Evolutionary conservation across 2,329 filamentous ascomycete genomes (phyloP).

Genomic region (Xylaria sp.): DNA sequence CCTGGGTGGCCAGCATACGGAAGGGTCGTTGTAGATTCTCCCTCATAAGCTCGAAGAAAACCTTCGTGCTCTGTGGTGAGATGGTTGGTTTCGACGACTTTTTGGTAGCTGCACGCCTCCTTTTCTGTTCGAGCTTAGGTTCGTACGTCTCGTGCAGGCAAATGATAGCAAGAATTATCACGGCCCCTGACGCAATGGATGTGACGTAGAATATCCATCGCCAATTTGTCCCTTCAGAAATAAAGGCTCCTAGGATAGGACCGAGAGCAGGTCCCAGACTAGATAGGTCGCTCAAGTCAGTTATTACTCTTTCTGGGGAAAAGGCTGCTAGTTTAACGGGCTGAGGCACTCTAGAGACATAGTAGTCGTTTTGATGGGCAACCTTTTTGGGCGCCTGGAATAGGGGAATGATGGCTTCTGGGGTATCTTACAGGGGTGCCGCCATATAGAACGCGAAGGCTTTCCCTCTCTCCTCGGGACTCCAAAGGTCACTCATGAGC

Average conservation of each 20-base stretch:
- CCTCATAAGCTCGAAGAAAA: not conserved
- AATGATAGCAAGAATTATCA: slow-evolving; percentile 62
- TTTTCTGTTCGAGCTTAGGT: slow-evolving; percentile 51
- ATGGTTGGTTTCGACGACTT: not conserved
- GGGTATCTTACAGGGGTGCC: too few species aligned
- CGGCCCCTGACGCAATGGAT: slow-evolving; percentile 59
- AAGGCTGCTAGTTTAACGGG: too few species aligned
- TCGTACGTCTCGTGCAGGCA: slow-evolving; percentile 69
- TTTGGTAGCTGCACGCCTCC: not conserved
- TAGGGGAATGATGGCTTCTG: too few species aligned
- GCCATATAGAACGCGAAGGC: slow-evolving; percentile 65
- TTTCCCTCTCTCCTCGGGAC: slow-evolving; percentile 62
- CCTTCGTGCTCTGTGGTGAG: not conserved
- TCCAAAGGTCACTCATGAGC: slow-evolving; percentile 54
- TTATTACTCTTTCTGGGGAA: too few species aligned
- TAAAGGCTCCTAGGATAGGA: slow-evolving; percentile 69
- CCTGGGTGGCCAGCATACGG: slow-evolving; percentile 50
- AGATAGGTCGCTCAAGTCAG: too few species aligned
- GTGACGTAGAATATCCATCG: slow-evolving; percentile 73
- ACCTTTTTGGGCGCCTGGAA: too few species aligned
- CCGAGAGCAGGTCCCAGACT: slow-evolving; percentile 69
- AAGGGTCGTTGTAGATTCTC: slow-evolving; percentile 48
- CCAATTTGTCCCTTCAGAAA: slow-evolving; percentile 68
- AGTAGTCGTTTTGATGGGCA: too few species aligned
- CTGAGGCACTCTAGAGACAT: too few species aligned